Conservation (phyloP, 768 basidiomycete genomes). For the Calocybe gangraenosa region DNA sequence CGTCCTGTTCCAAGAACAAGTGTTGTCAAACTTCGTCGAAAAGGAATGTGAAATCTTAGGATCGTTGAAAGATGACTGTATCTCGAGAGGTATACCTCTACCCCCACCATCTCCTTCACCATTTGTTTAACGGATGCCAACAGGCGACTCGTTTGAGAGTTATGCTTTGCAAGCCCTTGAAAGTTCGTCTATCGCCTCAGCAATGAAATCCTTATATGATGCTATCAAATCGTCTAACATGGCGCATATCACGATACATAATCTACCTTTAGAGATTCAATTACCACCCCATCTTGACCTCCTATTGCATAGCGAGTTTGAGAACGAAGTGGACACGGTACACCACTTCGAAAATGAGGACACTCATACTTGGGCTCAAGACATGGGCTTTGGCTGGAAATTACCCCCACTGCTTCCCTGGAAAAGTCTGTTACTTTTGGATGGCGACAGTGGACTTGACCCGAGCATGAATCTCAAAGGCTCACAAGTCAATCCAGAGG, state of each 20-base stretch:
- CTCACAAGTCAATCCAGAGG: conserved; percentile 59
- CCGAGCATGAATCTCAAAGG: conserved; percentile 57
- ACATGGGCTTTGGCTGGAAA: conserved; percentile 68
- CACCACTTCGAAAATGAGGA: conserved; percentile 51
- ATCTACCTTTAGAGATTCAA: conserved; percentile 80
- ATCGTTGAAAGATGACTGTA: conserved; percentile 64
- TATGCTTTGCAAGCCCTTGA: conserved; percentile 58
- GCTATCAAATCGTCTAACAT: conserved; percentile 73
- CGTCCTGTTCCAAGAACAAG: conserved; percentile 89
- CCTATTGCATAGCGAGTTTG: conserved; percentile 62
- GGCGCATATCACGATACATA: conserved; percentile 73
- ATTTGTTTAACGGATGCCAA: background rate
- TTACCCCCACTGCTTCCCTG: conserved; percentile 79
- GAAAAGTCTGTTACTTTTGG: conserved; percentile 84
- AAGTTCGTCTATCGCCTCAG: conserved; percentile 66
- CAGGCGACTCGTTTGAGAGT: conserved; percentile 57
- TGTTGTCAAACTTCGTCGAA: conserved; percentile 82
- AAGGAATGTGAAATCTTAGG: conserved; percentile 70
- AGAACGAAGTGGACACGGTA: conserved; percentile 43
- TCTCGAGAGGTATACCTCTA: conserved; percentile 53
- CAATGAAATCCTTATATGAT: conserved; percentile 79
- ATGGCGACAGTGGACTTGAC: conserved; percentile 52
- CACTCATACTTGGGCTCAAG: conserved; percentile 56
- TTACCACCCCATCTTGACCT: conserved; percentile 78
- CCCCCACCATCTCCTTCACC: conserved; percentile 7